A percentile compares a stretch with the other conserved stretches of the same genome.
Conservation (phyloP, 176 grass and related monocot genomes). For the Tillandsia leiboldiana region DNA sequence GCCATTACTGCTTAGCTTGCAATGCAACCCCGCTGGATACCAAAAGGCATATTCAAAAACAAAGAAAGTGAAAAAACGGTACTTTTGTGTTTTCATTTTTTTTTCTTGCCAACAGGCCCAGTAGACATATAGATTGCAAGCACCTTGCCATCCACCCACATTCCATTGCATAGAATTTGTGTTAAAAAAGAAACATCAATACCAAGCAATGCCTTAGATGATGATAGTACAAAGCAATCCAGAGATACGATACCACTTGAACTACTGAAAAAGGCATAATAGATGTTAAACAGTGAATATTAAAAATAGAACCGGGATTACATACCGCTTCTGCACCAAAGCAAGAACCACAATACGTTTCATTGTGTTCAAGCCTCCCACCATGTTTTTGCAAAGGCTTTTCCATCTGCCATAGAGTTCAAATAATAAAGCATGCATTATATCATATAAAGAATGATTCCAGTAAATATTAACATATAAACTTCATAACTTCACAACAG, state of each 20-base stretch:
- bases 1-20: no score
- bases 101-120: no score
- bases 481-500: neutral
- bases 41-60: no score
- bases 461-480: no score
- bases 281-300: slow-evolving; percentile 3
- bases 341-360: slow-evolving; percentile 97
- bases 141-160: no score
- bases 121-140: no score
- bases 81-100: no score
- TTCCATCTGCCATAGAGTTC: slow-evolving; percentile 48
- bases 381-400: slow-evolving; percentile 89
- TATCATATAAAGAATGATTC: neutral
- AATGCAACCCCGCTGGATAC: no score
- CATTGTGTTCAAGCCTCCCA: slow-evolving; percentile 95
- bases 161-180: neutral
- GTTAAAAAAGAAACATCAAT: slow-evolving; percentile 4
- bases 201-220: neutral
- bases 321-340: slow-evolving; percentile 89
- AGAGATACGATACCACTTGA: no score
- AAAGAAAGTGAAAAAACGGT: no score
- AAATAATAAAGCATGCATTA: slow-evolving; percentile 5
- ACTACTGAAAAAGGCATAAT: no score
- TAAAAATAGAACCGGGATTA: slow-evolving; percentile 7
- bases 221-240: no score